Evolutionary conservation across 2,329 filamentous ascomycete genomes (phyloP).

Genomic region (Sporothrix schenckii): DNA sequence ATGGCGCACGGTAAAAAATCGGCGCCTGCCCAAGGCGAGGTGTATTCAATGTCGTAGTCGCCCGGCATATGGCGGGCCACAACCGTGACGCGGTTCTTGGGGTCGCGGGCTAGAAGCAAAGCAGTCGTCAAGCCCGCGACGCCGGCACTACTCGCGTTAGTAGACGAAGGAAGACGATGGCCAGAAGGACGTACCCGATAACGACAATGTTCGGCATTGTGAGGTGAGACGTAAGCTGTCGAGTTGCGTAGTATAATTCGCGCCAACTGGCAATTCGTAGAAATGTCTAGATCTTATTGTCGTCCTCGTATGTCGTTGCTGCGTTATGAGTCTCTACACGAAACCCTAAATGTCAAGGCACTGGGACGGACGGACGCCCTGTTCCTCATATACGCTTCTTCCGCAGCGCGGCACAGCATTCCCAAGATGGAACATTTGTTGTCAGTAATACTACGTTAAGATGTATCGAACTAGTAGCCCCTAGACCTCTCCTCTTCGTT

Average conservation of each 20-base stretch:
- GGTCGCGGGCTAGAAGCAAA: slow-evolving; percentile 51
- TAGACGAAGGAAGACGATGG: neutral
- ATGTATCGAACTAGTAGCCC: slow-evolving; percentile 1
- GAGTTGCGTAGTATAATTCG: neutral
- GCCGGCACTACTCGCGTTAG: slow-evolving; percentile 46
- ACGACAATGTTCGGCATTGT: slow-evolving; percentile 46
- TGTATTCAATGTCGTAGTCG: slow-evolving; percentile 89
- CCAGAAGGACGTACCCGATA: slow-evolving; percentile 40
- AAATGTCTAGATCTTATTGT: too few relatives aligned
- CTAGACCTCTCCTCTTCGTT: neutral
- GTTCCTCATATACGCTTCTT: neutral
- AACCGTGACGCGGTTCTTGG: slow-evolving; percentile 48
- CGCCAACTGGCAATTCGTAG: neutral
- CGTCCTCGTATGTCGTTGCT: neutral
- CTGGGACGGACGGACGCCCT: neutral
- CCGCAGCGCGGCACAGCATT: slow-evolving; percentile 8
- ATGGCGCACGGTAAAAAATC: slow-evolving; percentile 70
- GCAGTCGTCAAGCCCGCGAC: slow-evolving; percentile 58
- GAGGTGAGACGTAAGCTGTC: neutral
- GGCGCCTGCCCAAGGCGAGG: slow-evolving; percentile 85
- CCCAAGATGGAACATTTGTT: neutral
- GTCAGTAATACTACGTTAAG: too few relatives aligned
- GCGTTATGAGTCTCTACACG: neutral
- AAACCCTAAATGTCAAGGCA: neutral
- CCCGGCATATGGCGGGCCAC: slow-evolving; percentile 84